These are phyloP conservation scores for Dalechampia spathulata DNA, from an alignment of 441 rosid species.

Conservation along the genomic window DNA sequence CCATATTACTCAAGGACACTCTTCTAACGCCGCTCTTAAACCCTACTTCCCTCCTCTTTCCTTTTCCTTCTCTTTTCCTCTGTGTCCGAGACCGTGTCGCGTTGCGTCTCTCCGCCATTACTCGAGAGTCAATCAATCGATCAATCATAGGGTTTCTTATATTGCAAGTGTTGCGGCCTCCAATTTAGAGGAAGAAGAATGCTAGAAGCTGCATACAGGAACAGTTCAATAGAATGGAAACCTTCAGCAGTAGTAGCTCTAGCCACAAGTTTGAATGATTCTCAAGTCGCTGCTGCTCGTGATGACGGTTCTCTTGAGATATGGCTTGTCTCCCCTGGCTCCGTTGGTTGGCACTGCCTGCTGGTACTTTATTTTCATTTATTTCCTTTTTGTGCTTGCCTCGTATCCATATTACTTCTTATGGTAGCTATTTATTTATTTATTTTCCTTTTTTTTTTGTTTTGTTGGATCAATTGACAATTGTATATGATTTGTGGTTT, in stretches of 20 bases:
- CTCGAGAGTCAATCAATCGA: no score
- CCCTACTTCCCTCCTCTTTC: constrained; percentile 1
- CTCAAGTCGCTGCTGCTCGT: constrained; percentile 82
- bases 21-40: constrained; percentile 10
- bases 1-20: not conserved
- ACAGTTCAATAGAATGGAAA: constrained; percentile 80
- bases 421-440: no score
- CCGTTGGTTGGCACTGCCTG: constrained; percentile 94
- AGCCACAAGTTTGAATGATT: constrained; percentile 64
- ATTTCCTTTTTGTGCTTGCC: no score
- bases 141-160: no score
- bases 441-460: not conserved
- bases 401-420: no score
- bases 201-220: constrained; percentile 48
- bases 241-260: constrained; percentile 88
- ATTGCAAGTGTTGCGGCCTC: no score
- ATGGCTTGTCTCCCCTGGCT: constrained; percentile 91
- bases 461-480: not conserved
- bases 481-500: not conserved
- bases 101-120: no score
- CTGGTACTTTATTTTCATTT: constrained; percentile 40
- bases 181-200: no score
- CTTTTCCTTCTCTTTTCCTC: not conserved
- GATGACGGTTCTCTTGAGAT: constrained; percentile 93
- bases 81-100: no score